Percentiles rank a stretch among this genome's conserved stretches.
Evolutionary conservation across 1,284 basidiomycete genomes (phyloP).

Genomic region (Ganoderma boninense): DNA sequence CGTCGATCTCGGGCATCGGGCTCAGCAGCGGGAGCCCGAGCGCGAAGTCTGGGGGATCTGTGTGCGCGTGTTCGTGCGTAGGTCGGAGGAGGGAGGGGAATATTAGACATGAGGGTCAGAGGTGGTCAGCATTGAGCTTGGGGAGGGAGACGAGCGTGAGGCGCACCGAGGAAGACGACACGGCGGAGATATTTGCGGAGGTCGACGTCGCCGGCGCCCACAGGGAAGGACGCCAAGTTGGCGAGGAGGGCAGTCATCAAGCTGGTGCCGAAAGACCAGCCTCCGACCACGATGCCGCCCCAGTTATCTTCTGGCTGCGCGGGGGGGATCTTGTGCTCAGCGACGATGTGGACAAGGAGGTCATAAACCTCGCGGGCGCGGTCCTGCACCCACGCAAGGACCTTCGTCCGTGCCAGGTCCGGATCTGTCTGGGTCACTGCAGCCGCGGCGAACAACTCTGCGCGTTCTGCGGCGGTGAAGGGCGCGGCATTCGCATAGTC

Average conservation of each 20-base stretch:
- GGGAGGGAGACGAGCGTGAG: not conserved
- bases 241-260: slow-evolving; percentile 34
- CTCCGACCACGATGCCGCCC: slow-evolving; percentile 12
- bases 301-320: not conserved
- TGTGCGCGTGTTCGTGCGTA: not conserved
- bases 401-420: slow-evolving; percentile 5
- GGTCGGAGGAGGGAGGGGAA: no score
- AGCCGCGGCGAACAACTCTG: slow-evolving; percentile 15
- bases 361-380: slow-evolving; percentile 32
- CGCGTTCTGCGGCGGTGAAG: slow-evolving; percentile 27
- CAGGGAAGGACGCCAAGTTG: slow-evolving; percentile 29
- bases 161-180: slow-evolving; percentile 36
- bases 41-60: slow-evolving; percentile 1
- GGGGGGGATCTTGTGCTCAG: slow-evolving; percentile 29
- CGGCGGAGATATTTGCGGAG: slow-evolving; percentile 33
- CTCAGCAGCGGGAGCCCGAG: slow-evolving; percentile 8
- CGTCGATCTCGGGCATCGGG: not conserved
- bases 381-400: slow-evolving; percentile 25
- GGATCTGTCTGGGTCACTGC: slow-evolving; percentile 16
- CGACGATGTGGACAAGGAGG: slow-evolving; percentile 37
- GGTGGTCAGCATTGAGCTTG: not conserved
- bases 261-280: slow-evolving; percentile 18
- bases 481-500: slow-evolving; percentile 10
- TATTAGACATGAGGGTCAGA: not conserved
- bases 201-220: slow-evolving; percentile 11